Evolutionary conservation across 306 rosid genomes (phyloP), one percentile per base, ranked within the genome.

Genomic region (Senna siamea): DNA sequence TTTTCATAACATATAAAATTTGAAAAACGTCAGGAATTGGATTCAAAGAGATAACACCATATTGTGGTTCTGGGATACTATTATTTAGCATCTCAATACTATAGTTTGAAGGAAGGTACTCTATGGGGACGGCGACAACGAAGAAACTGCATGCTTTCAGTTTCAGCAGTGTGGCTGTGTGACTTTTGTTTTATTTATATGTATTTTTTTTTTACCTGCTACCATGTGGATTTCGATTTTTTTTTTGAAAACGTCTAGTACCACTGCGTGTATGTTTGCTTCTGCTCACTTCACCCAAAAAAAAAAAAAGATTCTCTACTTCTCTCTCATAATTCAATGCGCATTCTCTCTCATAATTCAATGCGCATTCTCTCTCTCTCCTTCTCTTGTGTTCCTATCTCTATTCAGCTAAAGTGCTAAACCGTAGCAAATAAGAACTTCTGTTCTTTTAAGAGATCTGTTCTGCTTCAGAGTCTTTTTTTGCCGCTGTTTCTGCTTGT

Each of bases 221-320:
- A 12, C 74, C 76, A 69, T 61, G 79, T 80, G 69, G 23, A 32
- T 61, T 61, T 54, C 37, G 20, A 80, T 46, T 4, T 52, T 2
- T 38, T 74, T 26, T 63, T 46, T 6, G 41, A 60, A 50, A 64
- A 65, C 40, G 78, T 41, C 7, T 23, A 26, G 63, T 60, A 64
- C 70, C 60, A 40, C 12, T 70, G 51, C 15, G 3, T 37, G 66
- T 28, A 68, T 0, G 22, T 14, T 38, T 73, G 76, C 56, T 63
- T 53, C 68, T 57, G 73, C 50, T 38, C 74, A 40, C 28, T 63
- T 63, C 40, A 52, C 40, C 22, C 47, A 26, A 26, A 26, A 26
- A 26, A 1, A 26, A 26, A 26, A 26, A 73, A 75, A 83, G 84
- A 83, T 79, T 79, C 82, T 60, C 69, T 72, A 26, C 52, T 54